Evolutionary conservation across 345 rosid species (phyloP), one percentile per base, ranked within the genome.

Genomic region (Syzygium oleosum): DNA sequence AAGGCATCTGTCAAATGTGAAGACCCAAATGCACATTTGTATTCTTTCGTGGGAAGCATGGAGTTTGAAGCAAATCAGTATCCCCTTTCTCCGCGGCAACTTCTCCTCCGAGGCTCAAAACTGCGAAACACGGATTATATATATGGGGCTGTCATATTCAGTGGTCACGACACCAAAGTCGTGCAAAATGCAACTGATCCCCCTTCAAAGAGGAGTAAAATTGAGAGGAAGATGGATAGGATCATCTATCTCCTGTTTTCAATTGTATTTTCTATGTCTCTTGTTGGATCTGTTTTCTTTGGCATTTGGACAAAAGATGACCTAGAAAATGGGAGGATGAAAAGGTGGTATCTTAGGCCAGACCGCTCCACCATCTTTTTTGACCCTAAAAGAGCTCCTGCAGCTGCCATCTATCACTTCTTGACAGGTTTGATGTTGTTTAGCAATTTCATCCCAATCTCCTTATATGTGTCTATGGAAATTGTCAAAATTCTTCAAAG

Each of bases 131-230:
- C 99, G 0, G 96, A 97, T 61, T 94, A 89, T 87, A 89, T 97
- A 54, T 94, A 92, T 88, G 99, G 99, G 12, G 97, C 90, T 51
- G 98, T 95, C 87, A 88, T 97, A 87, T 97, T 96, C 91, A 95
- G 96, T 4, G 98, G 99, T 85, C 95, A 92, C 46, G 99, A 97
- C 90, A 97, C 99, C 19, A 97, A 97, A 92, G 99, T 96, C 52
- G 92, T 96, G 55, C 99, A 95, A 84, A 97, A 97, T 90, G 88
- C 98, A 41, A 95, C 95, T 3, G 93, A 86, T 3, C 97, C 98
- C 53, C 99, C 99, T 73, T 96, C 98, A 49, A 97, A 97, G 93
- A 94, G 99, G 94, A 97, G 99, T 91, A 94, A 84, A 89, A 91
- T 96, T 52, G 99, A 97, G 91, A 95, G 58, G 91, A 93, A 92